Percentiles rank a stretch among this genome's conserved stretches.
Conservation (phyloP, 768 basidiomycete genomes). For the Mycena rebaudengoi region DNA sequence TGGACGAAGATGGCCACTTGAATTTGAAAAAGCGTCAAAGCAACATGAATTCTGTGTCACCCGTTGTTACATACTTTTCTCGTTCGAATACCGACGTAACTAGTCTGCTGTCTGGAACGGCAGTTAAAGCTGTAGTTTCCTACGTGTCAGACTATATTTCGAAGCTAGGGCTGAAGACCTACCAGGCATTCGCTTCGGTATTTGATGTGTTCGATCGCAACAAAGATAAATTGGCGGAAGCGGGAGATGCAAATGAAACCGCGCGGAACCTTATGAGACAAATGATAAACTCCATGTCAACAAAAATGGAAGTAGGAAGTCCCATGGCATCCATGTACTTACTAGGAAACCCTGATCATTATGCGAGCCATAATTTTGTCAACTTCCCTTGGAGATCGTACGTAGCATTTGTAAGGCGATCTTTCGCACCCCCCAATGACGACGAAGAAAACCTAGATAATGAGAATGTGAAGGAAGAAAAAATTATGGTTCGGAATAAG, state of each 20-base stretch:
- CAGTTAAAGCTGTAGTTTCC: slow-evolving; percentile 2
- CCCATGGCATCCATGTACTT: no score
- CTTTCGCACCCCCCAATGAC: no score
- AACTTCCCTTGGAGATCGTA: no score
- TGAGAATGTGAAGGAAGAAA: neutral
- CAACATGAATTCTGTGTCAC: neutral
- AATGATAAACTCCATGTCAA: no score
- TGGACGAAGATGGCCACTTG: neutral
- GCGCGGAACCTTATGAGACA: no score
- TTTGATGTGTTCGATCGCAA: neutral
- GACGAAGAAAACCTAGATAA: no score
- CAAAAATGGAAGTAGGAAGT: no score
- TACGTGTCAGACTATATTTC: neutral
- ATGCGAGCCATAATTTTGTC: no score
- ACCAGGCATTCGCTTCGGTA: slow-evolving; percentile 2
- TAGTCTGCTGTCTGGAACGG: slow-evolving; percentile 1
- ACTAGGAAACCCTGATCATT: no score
- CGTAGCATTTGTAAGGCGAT: no score
- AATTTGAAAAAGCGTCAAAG: neutral
- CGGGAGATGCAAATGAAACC: no score
- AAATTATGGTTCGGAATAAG: neutral
- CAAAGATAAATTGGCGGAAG: no score
- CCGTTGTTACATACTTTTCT: neutral
- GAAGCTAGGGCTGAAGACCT: slow-evolving; percentile 2
- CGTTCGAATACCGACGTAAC: neutral